These are phyloP conservation scores for Erigeron canadensis DNA, from an alignment of 129 eudicot species.

Conservation along the genomic window DNA sequence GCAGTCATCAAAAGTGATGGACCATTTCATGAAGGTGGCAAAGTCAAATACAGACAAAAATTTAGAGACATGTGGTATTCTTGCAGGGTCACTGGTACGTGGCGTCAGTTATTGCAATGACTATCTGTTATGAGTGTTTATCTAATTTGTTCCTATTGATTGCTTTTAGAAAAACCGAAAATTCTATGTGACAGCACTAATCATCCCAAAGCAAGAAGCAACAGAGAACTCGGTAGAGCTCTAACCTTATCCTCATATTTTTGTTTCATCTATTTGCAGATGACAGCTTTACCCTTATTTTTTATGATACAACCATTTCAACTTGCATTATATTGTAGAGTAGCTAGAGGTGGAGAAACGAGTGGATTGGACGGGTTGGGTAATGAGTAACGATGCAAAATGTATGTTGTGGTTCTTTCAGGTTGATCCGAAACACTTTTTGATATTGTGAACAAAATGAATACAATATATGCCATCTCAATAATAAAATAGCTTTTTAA, in stretches of 20 bases:
- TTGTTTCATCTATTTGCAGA: conserved; percentile 11
- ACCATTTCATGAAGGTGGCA: conserved; percentile 86
- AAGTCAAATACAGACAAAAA: conserved; percentile 79
- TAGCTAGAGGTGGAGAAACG: neutral
- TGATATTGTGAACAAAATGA: neutral
- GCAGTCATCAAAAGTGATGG: conserved; percentile 90
- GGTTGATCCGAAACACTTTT: neutral
- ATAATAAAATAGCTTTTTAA: too few species aligned
- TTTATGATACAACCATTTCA: neutral
- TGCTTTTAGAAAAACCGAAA: conserved; percentile 81
- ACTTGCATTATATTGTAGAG: neutral
- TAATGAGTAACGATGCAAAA: neutral
- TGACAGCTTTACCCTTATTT: neutral
- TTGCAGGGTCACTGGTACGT: conserved; percentile 96
- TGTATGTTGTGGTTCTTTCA: too few species aligned
- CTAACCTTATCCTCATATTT: conserved; percentile 17
- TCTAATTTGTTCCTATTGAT: conserved; percentile 17
- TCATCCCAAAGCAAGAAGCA: conserved; percentile 97
- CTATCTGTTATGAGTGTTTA: conserved; percentile 5
- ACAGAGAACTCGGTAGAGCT: conserved; percentile 79
- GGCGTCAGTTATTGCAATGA: neutral
- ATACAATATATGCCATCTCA: neutral
- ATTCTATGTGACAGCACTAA: conserved; percentile 83
- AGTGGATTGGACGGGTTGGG: neutral
- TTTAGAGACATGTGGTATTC: conserved; percentile 94